These are phyloP conservation scores for Boletus vermiculosoides DNA, from an alignment of 768 basidiomycete species.

Conservation along the genomic window DNA sequence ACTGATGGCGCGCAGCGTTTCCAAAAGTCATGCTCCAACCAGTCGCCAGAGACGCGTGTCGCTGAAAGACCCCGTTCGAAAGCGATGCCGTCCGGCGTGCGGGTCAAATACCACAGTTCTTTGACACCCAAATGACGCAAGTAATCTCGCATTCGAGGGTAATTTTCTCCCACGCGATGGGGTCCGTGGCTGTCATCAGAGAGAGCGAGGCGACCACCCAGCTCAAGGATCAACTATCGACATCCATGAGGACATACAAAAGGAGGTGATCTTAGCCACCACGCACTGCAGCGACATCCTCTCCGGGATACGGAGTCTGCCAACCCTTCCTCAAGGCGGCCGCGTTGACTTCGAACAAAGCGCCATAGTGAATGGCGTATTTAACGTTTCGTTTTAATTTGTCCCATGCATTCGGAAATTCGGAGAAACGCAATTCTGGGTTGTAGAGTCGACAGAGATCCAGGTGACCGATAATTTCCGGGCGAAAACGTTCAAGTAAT, in stretches of 20 bases:
- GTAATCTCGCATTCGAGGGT: conserved; percentile 63
- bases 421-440: conserved; percentile 56
- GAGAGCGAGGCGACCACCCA: conserved; percentile 74
- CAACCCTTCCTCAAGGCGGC: conserved; percentile 93
- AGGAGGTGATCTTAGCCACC: conserved; percentile 17
- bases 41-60: conserved; percentile 47
- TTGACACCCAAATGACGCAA: conserved; percentile 55
- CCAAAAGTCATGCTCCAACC: conserved; percentile 67
- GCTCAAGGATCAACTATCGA: conserved; percentile 62
- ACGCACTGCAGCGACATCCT: conserved; percentile 72
- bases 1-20: conserved; percentile 15
- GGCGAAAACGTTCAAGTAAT: conserved; percentile 66
- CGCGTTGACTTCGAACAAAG: conserved; percentile 89
- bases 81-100: conserved; percentile 32
- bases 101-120: conserved; percentile 62
- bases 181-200: conserved; percentile 98
- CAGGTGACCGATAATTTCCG: conserved; percentile 90
- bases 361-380: conserved; percentile 76
- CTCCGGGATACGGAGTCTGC: conserved; percentile 78
- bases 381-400: conserved; percentile 74
- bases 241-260: conserved; percentile 12
- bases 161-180: conserved; percentile 85
- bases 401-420: conserved; percentile 57
- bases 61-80: conserved; percentile 38
- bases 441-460: conserved; percentile 89